Percentiles rank a stretch among this genome's conserved stretches.
Evolutionary conservation across 306 rosid species (phyloP).

Genomic region (Ceratonia siliqua): DNA sequence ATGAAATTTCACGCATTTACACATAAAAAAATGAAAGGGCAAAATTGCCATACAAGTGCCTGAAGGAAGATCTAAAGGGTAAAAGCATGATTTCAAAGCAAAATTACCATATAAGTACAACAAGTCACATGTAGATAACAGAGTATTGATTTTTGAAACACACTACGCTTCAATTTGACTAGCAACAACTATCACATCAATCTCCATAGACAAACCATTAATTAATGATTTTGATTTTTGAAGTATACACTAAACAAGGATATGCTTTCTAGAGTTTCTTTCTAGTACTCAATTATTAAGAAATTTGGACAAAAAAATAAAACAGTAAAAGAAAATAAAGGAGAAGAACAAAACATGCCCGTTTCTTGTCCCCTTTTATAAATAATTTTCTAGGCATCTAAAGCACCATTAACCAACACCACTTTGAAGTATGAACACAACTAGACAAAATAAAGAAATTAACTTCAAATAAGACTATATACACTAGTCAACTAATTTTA

Average conservation of each 20-base stretch:
- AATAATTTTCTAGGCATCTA: slow-evolving; percentile 15
- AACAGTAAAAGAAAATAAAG: neutral
- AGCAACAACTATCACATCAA: slow-evolving; percentile 7
- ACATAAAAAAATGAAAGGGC: neutral
- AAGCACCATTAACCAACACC: slow-evolving; percentile 5
- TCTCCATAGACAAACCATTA: neutral
- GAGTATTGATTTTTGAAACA: slow-evolving; percentile 18
- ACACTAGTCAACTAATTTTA: neutral
- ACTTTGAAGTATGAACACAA: slow-evolving; percentile 17
- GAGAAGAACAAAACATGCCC: neutral
- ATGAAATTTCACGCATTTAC: slow-evolving; percentile 29
- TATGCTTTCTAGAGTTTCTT: neutral
- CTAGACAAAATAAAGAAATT: slow-evolving; percentile 12
- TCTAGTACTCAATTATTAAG: slow-evolving; percentile 10
- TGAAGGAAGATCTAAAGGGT: slow-evolving; percentile 22
- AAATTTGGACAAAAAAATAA: neutral
- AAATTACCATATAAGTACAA: neutral
- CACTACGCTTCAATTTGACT: slow-evolving; percentile 16
- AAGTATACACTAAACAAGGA: neutral
- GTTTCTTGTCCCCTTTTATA: neutral
- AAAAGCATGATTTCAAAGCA: slow-evolving; percentile 7
- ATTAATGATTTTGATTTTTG: slow-evolving; percentile 22
- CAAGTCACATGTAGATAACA: slow-evolving; percentile 11
- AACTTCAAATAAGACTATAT: slow-evolving; percentile 1
- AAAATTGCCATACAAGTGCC: neutral